These are phyloP conservation scores for Agroathelia rolfsii DNA, from an alignment of 1,284 basidiomycete genomes.

Conservation along the genomic window DNA sequence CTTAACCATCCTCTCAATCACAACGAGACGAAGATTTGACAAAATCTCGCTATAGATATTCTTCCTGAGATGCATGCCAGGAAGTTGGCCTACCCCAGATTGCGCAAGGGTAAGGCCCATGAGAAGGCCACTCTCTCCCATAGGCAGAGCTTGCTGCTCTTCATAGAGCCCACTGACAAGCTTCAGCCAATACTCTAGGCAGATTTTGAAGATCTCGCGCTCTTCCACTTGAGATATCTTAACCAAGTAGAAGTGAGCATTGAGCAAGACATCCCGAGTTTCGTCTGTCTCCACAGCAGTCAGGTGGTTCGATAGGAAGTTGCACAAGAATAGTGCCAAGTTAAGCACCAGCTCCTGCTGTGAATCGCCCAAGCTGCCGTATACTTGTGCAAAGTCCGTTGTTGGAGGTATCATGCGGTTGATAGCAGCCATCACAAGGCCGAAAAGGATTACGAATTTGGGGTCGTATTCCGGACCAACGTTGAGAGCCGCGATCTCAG, in stretches of 20 bases:
- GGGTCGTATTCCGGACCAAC: constrained; percentile 98
- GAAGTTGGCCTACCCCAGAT: constrained; percentile 51
- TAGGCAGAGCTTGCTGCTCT: constrained; percentile 88
- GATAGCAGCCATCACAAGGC: constrained; percentile 95
- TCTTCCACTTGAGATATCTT: constrained; percentile 98
- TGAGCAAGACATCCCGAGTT: constrained; percentile 89
- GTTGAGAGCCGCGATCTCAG: constrained; percentile 91
- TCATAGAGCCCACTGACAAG: constrained; percentile 99
- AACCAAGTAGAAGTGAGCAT: constrained; percentile 97
- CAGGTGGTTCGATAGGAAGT: constrained; percentile 90
- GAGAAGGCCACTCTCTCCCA: constrained; percentile 86
- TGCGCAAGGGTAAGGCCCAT: constrained; percentile 87
- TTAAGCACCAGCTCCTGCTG: constrained; percentile 98
- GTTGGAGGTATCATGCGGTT: constrained; percentile 97
- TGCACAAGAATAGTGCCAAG: constrained; percentile 92
- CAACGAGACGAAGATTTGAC: constrained; percentile 90
- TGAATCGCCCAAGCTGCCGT: constrained; percentile 82
- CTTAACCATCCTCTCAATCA: constrained; percentile 99
- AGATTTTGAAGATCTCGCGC: constrained; percentile 99
- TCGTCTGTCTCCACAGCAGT: constrained; percentile 87
- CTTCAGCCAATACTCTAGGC: constrained; percentile 97
- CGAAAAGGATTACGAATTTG: constrained; percentile 97
- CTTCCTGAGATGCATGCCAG: constrained; percentile 78
- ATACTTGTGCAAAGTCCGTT: constrained; percentile 91
- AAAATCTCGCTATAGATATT: constrained; percentile 93